phyloP scores from a whole-genome alignment of 176 grass and related monocot genomes.

The Musa beccarii region DNA sequence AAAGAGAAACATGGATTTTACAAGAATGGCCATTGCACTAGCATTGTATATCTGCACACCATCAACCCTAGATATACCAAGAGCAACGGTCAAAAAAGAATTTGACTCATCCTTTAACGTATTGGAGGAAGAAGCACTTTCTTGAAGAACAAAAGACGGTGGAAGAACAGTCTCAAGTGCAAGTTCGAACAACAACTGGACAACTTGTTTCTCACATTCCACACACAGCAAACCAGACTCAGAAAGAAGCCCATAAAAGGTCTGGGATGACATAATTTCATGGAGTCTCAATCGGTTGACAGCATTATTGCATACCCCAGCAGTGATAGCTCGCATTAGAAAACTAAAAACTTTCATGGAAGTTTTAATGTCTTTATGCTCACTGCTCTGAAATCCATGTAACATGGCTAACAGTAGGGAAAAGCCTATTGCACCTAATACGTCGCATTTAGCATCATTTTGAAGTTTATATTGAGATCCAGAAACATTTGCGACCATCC shows the following conservation, averaged over 20 bases:
- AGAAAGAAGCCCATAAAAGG: constrained; percentile 91
- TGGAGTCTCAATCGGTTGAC: constrained; percentile 90
- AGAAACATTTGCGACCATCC: constrained; percentile 73
- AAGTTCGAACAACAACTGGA: constrained; percentile 91
- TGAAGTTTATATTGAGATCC: constrained; percentile 92
- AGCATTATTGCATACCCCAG: constrained; percentile 80
- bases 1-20: constrained; percentile 74
- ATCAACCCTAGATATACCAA: constrained; percentile 80
- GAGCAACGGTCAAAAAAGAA: constrained; percentile 51
- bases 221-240: constrained; percentile 86
- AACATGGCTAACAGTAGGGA: constrained; percentile 78
- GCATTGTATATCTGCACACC: constrained; percentile 81
- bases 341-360: constrained; percentile 78
- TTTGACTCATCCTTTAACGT: constrained; percentile 39
- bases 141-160: constrained; percentile 56
- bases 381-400: constrained; percentile 76
- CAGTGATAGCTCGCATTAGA: constrained; percentile 75
- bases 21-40: constrained; percentile 68
- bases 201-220: constrained; percentile 92
- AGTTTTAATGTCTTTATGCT: constrained; percentile 31
- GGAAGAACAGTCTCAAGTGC: constrained; percentile 92
- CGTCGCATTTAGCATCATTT: constrained; percentile 85
- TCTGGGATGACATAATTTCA: constrained; percentile 67
- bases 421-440: constrained; percentile 84
- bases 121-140: constrained; percentile 36